Evolutionary conservation across 2,329 filamentous ascomycete species (phyloP).

Genomic region (Raffaelea albimanens): DNA sequence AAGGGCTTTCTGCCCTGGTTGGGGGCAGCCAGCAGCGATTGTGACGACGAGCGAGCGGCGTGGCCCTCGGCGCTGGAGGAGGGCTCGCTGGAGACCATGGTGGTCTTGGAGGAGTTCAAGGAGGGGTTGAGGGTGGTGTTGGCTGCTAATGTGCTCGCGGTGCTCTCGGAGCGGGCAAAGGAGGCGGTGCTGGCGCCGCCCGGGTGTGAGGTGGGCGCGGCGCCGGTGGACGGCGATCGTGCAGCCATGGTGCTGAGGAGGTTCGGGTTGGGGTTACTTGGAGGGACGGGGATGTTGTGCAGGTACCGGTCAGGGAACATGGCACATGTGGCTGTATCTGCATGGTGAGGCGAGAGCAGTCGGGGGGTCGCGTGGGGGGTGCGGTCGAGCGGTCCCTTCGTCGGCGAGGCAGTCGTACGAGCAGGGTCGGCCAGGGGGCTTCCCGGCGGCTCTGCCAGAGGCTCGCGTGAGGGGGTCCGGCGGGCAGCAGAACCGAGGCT

Average conservation of each 20-base stretch:
- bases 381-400: too few relatives aligned
- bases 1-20: constrained; percentile 43
- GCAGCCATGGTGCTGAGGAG: too few relatives aligned
- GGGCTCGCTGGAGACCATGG: constrained; percentile 39
- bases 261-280: too few relatives aligned
- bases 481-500: too few relatives aligned
- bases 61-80: constrained; percentile 32
- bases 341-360: too few relatives aligned
- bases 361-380: too few relatives aligned
- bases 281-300: not conserved
- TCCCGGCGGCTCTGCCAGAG: too few relatives aligned
- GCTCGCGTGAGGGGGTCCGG: too few relatives aligned
- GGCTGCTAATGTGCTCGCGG: constrained; percentile 35
- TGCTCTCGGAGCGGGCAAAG: constrained; percentile 29
- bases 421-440: too few relatives aligned
- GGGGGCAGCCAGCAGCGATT: constrained; percentile 15
- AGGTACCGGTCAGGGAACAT: not conserved
- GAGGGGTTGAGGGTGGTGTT: constrained; percentile 23
- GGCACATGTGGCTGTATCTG: not conserved
- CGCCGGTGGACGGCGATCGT: not conserved
- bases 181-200: not conserved
- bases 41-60: constrained; percentile 17
- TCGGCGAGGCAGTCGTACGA: too few relatives aligned
- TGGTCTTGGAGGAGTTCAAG: constrained; percentile 27
- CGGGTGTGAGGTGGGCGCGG: constrained; percentile 14